Conservation (phyloP, 192 early-diverging fungal species). For the Linnemannia elongata region DNA sequence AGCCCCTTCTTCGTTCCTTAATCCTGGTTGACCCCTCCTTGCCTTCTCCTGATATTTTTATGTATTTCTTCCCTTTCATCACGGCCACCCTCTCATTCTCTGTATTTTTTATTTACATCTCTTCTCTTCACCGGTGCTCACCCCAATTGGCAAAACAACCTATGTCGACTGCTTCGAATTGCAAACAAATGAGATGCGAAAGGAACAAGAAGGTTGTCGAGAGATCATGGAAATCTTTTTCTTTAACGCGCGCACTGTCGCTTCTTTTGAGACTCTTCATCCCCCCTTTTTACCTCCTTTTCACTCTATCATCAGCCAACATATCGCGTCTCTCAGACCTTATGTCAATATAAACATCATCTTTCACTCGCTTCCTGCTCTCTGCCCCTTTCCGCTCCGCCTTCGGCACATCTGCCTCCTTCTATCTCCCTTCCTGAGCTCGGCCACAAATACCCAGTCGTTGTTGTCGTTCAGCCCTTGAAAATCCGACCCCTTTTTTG, state of each 20-base stretch:
- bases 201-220: background rate
- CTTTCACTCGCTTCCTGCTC: background rate
- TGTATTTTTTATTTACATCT: background rate
- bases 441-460: too few relatives aligned
- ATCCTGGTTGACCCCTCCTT: too few relatives aligned
- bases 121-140: background rate
- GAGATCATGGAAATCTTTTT: background rate
- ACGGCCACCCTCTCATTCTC: background rate
- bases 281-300: background rate
- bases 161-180: too few relatives aligned
- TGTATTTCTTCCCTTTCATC: background rate
- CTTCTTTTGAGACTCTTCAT: too few relatives aligned
- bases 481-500: too few relatives aligned
- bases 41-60: too few relatives aligned
- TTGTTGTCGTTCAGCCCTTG: too few relatives aligned
- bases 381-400: background rate
- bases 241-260: background rate
- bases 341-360: background rate
- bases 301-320: background rate
- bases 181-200: background rate
- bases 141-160: background rate
- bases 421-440: background rate
- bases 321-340: background rate
- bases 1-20: too few relatives aligned
- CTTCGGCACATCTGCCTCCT: slow-evolving; percentile 6